Evolutionary conservation across 2,329 filamentous ascomycete genomes (phyloP), one percentile per base, ranked within the genome.

Genomic region (Aspergillus brasiliensis): DNA sequence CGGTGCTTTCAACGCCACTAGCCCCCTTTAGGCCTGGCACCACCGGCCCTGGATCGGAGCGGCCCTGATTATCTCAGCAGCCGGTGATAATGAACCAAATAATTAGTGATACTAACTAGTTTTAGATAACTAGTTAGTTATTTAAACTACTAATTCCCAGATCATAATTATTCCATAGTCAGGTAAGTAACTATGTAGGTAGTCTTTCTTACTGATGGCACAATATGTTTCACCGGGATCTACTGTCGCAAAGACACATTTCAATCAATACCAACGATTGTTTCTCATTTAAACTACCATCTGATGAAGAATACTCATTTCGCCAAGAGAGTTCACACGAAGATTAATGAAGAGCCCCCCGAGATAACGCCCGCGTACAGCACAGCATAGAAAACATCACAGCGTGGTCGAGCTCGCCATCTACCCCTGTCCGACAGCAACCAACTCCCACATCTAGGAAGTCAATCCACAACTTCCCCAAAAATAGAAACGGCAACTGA

Each of bases 281-380:
- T 48, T 46, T 34, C 53, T 51, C 19, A 57, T 56, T 48, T 40
- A 54, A 62, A 51, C 54, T 63, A 59, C 56, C 57, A 62, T 60
- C 64, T 56, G 57, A 62, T 47, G 56, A 56, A 64, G 38, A 60
- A 47, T 53, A 59, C 47, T 57, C 49, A 28, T 27, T 49, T 49
- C 46, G 46, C 46, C 46, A 49, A 49, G 58, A 58, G 58, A 62
- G 42, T 57, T 63, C 56, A 61, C 55, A 61, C 63, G 62, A 63
- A 58, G 31, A 58, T 47, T 34, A 58, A 25, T 17, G 27, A 51
- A 59, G 31, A 57, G 65, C 62, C 61, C 67, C 67, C 67, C 48
- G 56, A 51, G 49, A 60, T 51, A 70, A 70, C 68, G 67, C 68
- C 68, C 62, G 63, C 62, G 59, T 58, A 62, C 60, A 64, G 54